Evolutionary conservation across 2,329 filamentous ascomycete species (phyloP), one percentile per base, ranked within the genome.

Genomic region (Metarhizium brunneum): DNA sequence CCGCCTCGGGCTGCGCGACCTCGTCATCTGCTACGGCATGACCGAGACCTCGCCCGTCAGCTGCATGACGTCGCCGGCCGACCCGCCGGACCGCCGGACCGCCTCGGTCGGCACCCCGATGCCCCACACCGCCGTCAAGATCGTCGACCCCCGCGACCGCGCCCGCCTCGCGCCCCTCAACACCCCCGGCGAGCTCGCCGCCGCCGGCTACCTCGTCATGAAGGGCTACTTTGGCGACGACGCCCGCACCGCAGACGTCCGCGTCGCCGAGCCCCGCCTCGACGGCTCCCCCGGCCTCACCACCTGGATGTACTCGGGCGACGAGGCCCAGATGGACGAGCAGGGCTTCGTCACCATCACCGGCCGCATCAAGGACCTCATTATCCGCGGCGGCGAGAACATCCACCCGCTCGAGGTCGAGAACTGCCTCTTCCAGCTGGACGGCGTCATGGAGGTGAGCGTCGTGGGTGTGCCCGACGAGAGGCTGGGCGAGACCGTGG

Each of bases 21-120:
- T 97, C 25, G 92, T 92, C 0, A 96, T 96, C 60, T 96, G 92
- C 76, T 97, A 96, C 69, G 92, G 92, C 58, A 95, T 95, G 91
- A 96, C 92, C 1, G 92, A 96, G 72, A 96, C 92, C 1, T 81
- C 78, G 51, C 87, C 87, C 45, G 87, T 90, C 64, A 77, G 82
- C 76, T 83, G 82, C 60, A 96, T 96, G 91, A 96, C 92, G 0
- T 77, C 83, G 0, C 92, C 89, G 0, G 72, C 81, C 18, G 91
- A 96, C 66, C 84, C 89, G 0, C 74, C 90, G 2, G 79, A 80
- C 42, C 88, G 87, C 70, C 79, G 91, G 45, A 87, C 90, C 53
- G 78, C 82, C 43, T 87, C 82, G 3, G 90, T 97, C 1, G 94
- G 94, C 2, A 76, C 80, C n/a, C 76, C 87, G 1, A 83, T 97